Conservation (phyloP, 176 grass and related monocot genomes). For the Canna indica region DNA sequence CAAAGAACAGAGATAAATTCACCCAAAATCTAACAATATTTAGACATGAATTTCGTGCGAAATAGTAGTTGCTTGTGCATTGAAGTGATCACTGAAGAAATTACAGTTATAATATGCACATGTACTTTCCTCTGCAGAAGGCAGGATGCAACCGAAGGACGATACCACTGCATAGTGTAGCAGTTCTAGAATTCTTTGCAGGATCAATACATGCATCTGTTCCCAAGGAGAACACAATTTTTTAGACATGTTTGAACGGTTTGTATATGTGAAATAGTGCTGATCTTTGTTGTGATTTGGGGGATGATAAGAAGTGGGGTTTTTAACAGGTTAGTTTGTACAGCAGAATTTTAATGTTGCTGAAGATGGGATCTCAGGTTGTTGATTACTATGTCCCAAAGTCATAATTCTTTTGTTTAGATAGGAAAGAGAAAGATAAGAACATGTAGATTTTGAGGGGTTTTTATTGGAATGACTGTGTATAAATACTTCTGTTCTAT, state of each 20-base stretch:
- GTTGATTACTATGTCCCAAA: neutral
- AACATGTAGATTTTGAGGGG: neutral
- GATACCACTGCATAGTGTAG: neutral
- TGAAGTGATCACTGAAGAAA: slow-evolving; percentile 23
- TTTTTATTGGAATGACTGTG: neutral
- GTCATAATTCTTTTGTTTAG: slow-evolving; percentile 18
- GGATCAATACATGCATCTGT: neutral
- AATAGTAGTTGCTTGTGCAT: slow-evolving; percentile 29
- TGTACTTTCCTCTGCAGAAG: slow-evolving; percentile 3
- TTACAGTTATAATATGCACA: slow-evolving; percentile 31
- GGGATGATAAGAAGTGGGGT: slow-evolving; percentile 16
- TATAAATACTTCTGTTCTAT: neutral
- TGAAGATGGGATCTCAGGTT: slow-evolving; percentile 30
- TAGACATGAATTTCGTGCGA: slow-evolving; percentile 76
- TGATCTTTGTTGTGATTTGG: neutral
- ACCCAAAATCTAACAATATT: slow-evolving; percentile 95
- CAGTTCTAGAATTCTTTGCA: slow-evolving; percentile 22
- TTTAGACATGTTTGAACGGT: slow-evolving; percentile 16
- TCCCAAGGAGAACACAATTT: slow-evolving; percentile 11
- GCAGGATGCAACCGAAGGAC: slow-evolving; percentile 11
- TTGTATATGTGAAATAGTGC: slow-evolving; percentile 17
- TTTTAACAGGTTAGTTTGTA: slow-evolving; percentile 32
- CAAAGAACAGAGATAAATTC: slow-evolving; percentile 95
- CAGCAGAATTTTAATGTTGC: slow-evolving; percentile 37
- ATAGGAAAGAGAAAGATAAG: slow-evolving; percentile 5